Evolutionary conservation across 768 basidiomycete genomes (phyloP).

Genomic region (Candolleomyces eurysporus): DNA sequence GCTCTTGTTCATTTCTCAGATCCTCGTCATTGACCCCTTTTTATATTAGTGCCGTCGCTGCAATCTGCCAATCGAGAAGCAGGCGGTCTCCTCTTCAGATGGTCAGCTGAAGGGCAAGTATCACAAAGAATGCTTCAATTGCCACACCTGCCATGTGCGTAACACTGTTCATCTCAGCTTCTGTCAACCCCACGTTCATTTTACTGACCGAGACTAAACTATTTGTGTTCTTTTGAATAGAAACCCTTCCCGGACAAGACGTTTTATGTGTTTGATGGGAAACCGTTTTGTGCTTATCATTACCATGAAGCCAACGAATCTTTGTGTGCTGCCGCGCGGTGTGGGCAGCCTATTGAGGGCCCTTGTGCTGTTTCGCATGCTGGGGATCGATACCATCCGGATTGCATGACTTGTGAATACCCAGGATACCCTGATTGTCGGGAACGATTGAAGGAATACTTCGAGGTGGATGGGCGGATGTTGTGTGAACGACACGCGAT

Average conservation of each 20-base stretch:
- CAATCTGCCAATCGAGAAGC: slow-evolving; percentile 82
- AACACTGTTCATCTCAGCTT: neutral
- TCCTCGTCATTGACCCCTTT: neutral
- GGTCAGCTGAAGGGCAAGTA: slow-evolving; percentile 97
- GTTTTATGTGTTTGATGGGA: slow-evolving; percentile 90
- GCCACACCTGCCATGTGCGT: slow-evolving; percentile 73
- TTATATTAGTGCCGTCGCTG: slow-evolving; percentile 78
- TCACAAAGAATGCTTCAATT: slow-evolving; percentile 89
- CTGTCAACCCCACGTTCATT: slow-evolving; percentile 7
- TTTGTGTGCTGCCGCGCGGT: slow-evolving; percentile 73
- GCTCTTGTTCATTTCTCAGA: neutral
- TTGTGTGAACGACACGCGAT: slow-evolving; percentile 81
- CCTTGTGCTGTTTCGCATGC: slow-evolving; percentile 86
- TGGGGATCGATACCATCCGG: slow-evolving; percentile 83
- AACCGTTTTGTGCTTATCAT: slow-evolving; percentile 88
- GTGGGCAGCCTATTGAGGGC: slow-evolving; percentile 90
- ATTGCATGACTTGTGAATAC: slow-evolving; percentile 84
- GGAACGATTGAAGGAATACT: slow-evolving; percentile 76
- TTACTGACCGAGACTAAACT: slow-evolving; percentile 1
- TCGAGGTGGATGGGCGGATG: slow-evolving; percentile 84
- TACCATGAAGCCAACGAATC: slow-evolving; percentile 93
- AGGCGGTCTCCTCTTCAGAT: slow-evolving; percentile 87
- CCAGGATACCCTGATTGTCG: slow-evolving; percentile 45
- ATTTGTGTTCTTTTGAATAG: slow-evolving; percentile 2
- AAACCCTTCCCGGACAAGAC: slow-evolving; percentile 83